These are phyloP conservation scores for Panicum miliaceum DNA, from an alignment of 176 grass and related monocot species.

Conservation along the genomic window DNA sequence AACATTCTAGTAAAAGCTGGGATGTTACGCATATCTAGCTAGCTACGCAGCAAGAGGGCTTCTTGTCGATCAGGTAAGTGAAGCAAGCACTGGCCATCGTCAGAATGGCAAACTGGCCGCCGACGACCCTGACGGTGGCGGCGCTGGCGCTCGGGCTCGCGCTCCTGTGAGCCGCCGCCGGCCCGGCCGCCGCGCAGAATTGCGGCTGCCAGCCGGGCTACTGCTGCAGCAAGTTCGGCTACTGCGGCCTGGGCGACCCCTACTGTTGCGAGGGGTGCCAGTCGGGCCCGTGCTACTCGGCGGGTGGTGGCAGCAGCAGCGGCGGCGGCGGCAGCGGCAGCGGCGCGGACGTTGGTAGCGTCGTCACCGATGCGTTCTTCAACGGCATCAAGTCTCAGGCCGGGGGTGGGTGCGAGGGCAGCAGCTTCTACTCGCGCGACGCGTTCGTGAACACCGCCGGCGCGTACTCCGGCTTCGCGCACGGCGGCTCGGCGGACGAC, in stretches of 20 bases:
- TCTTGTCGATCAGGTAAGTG: too few relatives aligned
- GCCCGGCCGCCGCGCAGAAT: slow-evolving; percentile 33
- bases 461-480: slow-evolving; percentile 48
- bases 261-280: slow-evolving; percentile 46
- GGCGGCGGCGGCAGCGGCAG: not conserved
- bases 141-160: not conserved
- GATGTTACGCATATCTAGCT: too few relatives aligned
- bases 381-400: slow-evolving; percentile 59
- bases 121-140: not conserved
- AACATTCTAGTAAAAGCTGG: too few relatives aligned
- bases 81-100: not conserved
- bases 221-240: slow-evolving; percentile 60
- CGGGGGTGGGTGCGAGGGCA: slow-evolving; percentile 50
- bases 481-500: slow-evolving; percentile 35
- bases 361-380: slow-evolving; percentile 42
- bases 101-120: not conserved
- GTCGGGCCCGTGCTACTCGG: slow-evolving; percentile 37
- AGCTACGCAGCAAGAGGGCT: too few relatives aligned
- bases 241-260: slow-evolving; percentile 34
- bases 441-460: slow-evolving; percentile 48
- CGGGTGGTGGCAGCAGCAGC: too few relatives aligned
- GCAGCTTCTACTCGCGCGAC: slow-evolving; percentile 57
- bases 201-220: slow-evolving; percentile 40
- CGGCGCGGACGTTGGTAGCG: not conserved
- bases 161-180: not conserved